Conservation (phyloP, 352 stramenopile species). For the Globisporangium okanoganense region DNA sequence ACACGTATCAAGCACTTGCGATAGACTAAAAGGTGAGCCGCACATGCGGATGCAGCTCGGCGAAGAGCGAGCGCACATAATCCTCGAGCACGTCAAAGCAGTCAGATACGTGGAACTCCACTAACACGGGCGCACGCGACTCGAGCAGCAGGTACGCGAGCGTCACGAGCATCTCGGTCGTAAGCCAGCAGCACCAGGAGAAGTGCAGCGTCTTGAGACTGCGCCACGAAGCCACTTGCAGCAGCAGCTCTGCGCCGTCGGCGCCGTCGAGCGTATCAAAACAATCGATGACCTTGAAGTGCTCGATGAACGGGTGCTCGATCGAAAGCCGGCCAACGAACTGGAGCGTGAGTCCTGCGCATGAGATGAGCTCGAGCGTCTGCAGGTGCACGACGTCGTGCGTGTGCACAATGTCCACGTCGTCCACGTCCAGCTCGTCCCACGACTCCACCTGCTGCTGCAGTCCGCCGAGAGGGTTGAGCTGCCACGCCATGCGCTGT, state of each 20-base stretch:
- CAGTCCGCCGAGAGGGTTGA: slow-evolving; percentile 16
- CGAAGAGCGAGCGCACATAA: slow-evolving; percentile 61
- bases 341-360: slow-evolving; percentile 42
- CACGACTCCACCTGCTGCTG: slow-evolving; percentile 56
- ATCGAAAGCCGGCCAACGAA: slow-evolving; percentile 41
- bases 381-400: slow-evolving; percentile 47
- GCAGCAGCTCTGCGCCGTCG: slow-evolving; percentile 40
- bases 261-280: slow-evolving; percentile 50
- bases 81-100: slow-evolving; percentile 79
- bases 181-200: slow-evolving; percentile 83
- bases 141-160: slow-evolving; percentile 72
- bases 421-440: slow-evolving; percentile 70
- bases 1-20: not conserved
- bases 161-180: slow-evolving; percentile 65
- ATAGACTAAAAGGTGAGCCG: slow-evolving; percentile 28
- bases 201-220: slow-evolving; percentile 62
- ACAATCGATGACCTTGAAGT: slow-evolving; percentile 65
- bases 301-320: slow-evolving; percentile 48
- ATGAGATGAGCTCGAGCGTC: slow-evolving; percentile 71
- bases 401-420: slow-evolving; percentile 59
- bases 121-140: slow-evolving; percentile 35
- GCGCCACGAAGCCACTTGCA: slow-evolving; percentile 45
- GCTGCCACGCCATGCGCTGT: slow-evolving; percentile 44
- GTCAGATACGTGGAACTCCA: slow-evolving; percentile 51
- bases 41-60: slow-evolving; percentile 45